Conservation (phyloP, 805 yeast species). For the Myxozyma neotropica region DNA sequence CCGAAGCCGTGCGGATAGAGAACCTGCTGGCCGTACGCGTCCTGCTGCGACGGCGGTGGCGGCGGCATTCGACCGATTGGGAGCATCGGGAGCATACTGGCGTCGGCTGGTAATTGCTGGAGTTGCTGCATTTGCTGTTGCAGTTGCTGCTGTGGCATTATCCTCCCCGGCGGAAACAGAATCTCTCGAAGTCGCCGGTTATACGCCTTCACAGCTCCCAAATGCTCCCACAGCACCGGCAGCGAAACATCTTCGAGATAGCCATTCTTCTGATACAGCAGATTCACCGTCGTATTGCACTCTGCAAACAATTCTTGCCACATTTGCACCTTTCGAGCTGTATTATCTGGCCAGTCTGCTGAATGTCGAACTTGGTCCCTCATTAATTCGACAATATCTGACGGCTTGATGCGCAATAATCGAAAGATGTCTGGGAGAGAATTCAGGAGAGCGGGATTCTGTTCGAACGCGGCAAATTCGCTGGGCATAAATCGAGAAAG, state of each 20-base stretch:
- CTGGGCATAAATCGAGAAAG: slow-evolving; percentile 13
- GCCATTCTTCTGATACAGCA: slow-evolving; percentile 20
- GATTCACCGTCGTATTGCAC: slow-evolving; percentile 10
- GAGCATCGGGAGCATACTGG: too few relatives aligned
- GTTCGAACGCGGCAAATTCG: slow-evolving; percentile 22
- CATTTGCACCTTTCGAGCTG: slow-evolving; percentile 15
- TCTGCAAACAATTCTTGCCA: slow-evolving; percentile 28
- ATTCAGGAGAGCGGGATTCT: not conserved
- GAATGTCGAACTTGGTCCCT: slow-evolving; percentile 20
- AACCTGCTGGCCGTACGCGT: not conserved
- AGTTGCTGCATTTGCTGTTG: not conserved
- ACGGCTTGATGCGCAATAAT: slow-evolving; percentile 15
- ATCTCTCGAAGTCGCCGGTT: slow-evolving; percentile 21
- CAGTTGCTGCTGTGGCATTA: not conserved
- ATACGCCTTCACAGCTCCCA: slow-evolving; percentile 22
- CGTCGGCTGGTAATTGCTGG: not conserved
- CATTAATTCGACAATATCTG: slow-evolving; percentile 13
- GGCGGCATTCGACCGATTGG: too few relatives aligned
- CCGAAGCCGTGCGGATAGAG: slow-evolving; percentile 3
- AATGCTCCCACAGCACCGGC: slow-evolving; percentile 25
- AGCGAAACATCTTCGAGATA: slow-evolving; percentile 23
- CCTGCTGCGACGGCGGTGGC: not conserved
- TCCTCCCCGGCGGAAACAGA: slow-evolving; percentile 1
- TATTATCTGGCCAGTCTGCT: slow-evolving; percentile 18
- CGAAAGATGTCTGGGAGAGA: slow-evolving; percentile 20